phyloP scores from a whole-genome alignment of 1,284 basidiomycete species.

The Sutorius eximius region DNA sequence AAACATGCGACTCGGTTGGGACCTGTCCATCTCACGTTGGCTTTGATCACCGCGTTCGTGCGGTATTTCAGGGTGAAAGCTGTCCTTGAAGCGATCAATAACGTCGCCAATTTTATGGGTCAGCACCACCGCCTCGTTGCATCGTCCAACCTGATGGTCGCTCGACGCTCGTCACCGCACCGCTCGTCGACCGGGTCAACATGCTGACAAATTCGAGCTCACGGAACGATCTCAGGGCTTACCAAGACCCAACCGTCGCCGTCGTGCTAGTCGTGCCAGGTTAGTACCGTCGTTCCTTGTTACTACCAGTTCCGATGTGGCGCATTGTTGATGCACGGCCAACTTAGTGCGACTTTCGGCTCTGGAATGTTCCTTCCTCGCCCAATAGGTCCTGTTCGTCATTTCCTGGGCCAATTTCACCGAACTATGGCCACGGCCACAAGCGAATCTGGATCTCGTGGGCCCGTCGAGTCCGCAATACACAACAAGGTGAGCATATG shows the following conservation, averaged over 20 bases:
- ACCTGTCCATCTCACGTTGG: conserved; percentile 6
- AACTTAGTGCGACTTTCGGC: conserved; percentile 12
- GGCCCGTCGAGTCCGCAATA: conserved; percentile 49
- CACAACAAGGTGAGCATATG: conserved; percentile 51
- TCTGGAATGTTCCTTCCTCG: conserved; percentile 31
- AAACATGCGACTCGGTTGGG: not conserved
- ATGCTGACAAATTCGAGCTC: conserved; percentile 22
- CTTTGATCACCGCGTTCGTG: conserved; percentile 1
- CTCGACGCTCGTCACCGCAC: not conserved
- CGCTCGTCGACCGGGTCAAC: not conserved
- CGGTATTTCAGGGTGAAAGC: conserved; percentile 10
- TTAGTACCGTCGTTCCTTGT: conserved; percentile 9
- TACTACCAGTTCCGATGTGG: conserved; percentile 14
- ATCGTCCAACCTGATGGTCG: conserved; percentile 17
- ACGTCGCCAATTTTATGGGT: conserved; percentile 1
- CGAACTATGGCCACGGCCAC: conserved; percentile 31
- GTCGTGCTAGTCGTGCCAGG: conserved; percentile 7
- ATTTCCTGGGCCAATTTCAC: conserved; percentile 21
- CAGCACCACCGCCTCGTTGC: conserved; percentile 23
- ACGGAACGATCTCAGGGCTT: not conserved
- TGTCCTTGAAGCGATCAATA: conserved; percentile 9
- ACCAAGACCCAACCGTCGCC: not conserved
- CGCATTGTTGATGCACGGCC: conserved; percentile 24
- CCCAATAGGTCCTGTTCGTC: conserved; percentile 21
- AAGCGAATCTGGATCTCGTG: conserved; percentile 26